These are phyloP conservation scores for Mycena vitilis DNA, from an alignment of 768 basidiomycete genomes.

Conservation along the genomic window DNA sequence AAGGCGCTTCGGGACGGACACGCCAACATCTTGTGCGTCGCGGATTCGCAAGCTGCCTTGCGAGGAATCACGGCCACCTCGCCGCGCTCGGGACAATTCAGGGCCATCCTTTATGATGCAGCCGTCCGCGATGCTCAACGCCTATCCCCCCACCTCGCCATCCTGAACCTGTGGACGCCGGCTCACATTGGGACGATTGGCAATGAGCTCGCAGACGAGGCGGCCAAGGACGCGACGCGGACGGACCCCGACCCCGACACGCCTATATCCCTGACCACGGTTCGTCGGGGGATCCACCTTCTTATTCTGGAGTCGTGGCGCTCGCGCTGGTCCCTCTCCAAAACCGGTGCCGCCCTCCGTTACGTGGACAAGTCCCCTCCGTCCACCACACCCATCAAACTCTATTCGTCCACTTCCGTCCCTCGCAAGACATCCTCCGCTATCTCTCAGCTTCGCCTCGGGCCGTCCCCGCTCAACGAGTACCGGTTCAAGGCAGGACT, in stretches of 20 bases:
- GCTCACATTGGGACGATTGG: neutral
- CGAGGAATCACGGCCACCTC: too few species aligned
- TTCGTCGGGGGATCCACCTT: neutral
- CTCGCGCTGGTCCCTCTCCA: neutral
- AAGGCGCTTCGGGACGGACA: too few species aligned
- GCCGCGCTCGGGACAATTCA: too few species aligned
- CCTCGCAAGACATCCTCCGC: neutral
- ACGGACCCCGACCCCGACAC: neutral
- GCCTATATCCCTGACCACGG: neutral
- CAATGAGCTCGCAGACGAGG: neutral
- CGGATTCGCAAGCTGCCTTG: too few species aligned
- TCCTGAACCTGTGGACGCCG: slow-evolving; percentile 4
- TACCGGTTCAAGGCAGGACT: too few species aligned
- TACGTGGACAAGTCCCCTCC: neutral
- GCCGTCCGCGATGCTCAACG: too few species aligned
- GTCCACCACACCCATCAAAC: neutral
- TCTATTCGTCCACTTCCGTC: neutral
- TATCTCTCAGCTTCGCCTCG: too few species aligned
- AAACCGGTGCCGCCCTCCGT: neutral
- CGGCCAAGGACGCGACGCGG: neutral
- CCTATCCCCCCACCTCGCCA: neutral
- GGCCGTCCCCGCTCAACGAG: too few species aligned
- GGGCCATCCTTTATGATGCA: too few species aligned
- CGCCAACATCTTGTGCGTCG: too few species aligned
- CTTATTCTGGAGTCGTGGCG: neutral